These are phyloP conservation scores for Eucalyptus albens DNA, from an alignment of 345 rosid species.

Conservation along the genomic window DNA sequence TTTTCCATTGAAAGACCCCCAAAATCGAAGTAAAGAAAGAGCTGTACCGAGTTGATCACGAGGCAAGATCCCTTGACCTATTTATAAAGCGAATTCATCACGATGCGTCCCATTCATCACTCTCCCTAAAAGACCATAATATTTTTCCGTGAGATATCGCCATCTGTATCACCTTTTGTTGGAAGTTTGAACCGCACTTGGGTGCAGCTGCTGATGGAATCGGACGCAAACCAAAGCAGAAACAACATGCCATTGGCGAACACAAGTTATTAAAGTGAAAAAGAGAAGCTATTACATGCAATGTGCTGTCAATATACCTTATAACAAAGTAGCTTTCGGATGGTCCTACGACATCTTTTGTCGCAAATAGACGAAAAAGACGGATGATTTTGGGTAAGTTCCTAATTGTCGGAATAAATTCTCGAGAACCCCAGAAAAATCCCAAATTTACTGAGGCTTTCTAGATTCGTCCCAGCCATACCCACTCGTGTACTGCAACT, in stretches of 20 bases:
- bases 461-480: neutral
- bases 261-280: neutral
- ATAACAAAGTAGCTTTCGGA: neutral
- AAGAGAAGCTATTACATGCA: neutral
- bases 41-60: neutral
- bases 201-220: neutral
- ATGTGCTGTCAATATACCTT: neutral
- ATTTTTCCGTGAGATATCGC: neutral
- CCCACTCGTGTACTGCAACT: neutral
- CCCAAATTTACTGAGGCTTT: neutral
- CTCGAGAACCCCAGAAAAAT: neutral
- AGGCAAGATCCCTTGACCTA: neutral
- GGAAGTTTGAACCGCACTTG: neutral
- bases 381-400: neutral
- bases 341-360: neutral
- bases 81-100: neutral
- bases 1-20: neutral
- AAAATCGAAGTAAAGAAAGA: neutral
- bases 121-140: neutral
- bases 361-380: neutral
- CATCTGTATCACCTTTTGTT: neutral
- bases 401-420: neutral
- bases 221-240: neutral
- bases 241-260: neutral
- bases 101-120: neutral